Evolutionary conservation across 371 early-diverging fungal species (phyloP).

Genomic region (Mucor sp.): DNA sequence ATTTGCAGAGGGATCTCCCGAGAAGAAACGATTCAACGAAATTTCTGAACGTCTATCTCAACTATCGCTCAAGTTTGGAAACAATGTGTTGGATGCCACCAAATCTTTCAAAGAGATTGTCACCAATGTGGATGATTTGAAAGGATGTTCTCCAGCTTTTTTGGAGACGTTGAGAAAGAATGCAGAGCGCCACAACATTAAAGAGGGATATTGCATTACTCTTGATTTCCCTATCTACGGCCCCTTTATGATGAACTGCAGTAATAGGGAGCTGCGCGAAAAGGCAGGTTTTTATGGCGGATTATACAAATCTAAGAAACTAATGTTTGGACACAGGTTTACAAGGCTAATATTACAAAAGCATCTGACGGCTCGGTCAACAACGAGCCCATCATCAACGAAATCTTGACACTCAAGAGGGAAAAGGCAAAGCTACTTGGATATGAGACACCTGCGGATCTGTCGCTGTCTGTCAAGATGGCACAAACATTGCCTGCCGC

Average conservation of each 20-base stretch:
- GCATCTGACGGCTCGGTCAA: constrained; percentile 57
- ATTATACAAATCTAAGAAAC: background rate
- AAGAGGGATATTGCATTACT: constrained; percentile 62
- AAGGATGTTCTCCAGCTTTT: constrained; percentile 56
- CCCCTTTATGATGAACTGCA: constrained; percentile 70
- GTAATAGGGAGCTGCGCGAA: constrained; percentile 60
- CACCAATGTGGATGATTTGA: constrained; percentile 46
- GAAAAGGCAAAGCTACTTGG: constrained; percentile 62
- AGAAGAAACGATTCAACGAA: constrained; percentile 59
- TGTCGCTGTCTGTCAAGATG: constrained; percentile 69
- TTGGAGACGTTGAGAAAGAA: constrained; percentile 53
- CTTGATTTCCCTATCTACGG: constrained; percentile 62
- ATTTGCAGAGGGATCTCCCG: constrained; percentile 52
- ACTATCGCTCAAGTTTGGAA: constrained; percentile 57
- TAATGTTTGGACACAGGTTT: constrained; percentile 35
- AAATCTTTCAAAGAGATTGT: constrained; percentile 57
- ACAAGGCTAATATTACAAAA: constrained; percentile 57
- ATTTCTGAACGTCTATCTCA: constrained; percentile 60
- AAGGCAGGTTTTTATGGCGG: constrained; percentile 27
- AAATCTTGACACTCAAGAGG: constrained; percentile 51
- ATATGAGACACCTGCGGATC: constrained; percentile 56
- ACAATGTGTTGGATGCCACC: constrained; percentile 68
- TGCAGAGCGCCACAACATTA: constrained; percentile 45
- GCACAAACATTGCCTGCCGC: constrained; percentile 56
- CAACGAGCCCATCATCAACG: constrained; percentile 65